Conservation (phyloP, 306 rosid genomes). For the Malus sylvestris region DNA sequence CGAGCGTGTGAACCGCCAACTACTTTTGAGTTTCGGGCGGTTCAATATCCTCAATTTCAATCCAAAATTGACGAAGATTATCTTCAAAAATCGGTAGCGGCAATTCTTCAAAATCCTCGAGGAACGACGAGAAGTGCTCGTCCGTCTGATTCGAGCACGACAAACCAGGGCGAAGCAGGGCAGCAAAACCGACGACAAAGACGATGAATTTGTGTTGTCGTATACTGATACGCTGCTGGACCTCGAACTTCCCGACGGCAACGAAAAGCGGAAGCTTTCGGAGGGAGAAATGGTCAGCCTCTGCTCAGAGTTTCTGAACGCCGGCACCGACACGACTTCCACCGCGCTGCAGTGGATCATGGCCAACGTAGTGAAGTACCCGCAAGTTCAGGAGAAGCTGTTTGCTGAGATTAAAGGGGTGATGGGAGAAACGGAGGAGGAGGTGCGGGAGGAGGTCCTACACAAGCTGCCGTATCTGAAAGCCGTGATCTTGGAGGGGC, state of each 20-base stretch:
- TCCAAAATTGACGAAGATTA: constrained; percentile 8
- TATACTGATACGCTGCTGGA: constrained; percentile 15
- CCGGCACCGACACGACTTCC: constrained; percentile 1
- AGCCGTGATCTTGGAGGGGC: constrained; percentile 15
- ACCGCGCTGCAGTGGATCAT: constrained; percentile 22
- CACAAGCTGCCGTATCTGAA: constrained; percentile 16
- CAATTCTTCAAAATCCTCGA: neutral
- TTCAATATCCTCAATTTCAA: constrained; percentile 15
- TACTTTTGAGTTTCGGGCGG: neutral
- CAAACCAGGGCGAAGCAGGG: neutral
- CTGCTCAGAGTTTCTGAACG: constrained; percentile 17
- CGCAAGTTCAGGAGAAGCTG: neutral
- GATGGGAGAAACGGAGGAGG: neutral
- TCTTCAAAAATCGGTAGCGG: constrained; percentile 1
- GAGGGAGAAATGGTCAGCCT: constrained; percentile 5
- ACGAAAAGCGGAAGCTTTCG: constrained; percentile 7
- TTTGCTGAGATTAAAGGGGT: constrained; percentile 15
- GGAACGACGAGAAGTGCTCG: neutral
- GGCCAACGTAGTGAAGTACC: constrained; percentile 21
- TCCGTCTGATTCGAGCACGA: constrained; percentile 4
- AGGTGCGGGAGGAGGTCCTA: constrained; percentile 18
- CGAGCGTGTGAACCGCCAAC: neutral
- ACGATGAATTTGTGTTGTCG: neutral
- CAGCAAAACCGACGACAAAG: neutral
- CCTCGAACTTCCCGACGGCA: neutral